A percentile compares a stretch with the other conserved stretches of the same genome.
Conservation (phyloP, 768 basidiomycete genomes). For the Lactifluus subvellereus region DNA sequence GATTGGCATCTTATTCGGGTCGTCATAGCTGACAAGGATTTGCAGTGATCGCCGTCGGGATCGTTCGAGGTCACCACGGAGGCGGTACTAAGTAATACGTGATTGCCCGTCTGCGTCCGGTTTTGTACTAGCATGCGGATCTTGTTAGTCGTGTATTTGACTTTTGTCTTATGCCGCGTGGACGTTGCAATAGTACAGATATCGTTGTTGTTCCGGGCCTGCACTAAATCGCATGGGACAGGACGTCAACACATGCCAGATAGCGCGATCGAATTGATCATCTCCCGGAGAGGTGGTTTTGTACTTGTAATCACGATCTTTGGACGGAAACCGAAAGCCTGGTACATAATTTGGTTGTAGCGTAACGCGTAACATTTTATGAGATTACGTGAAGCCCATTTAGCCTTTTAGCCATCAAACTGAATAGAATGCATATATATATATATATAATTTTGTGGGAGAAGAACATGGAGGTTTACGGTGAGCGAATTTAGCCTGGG, state of each 20-base stretch:
- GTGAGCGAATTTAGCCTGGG: slow-evolving; percentile 12
- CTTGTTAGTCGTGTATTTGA: slow-evolving; percentile 1
- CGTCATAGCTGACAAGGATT: background rate
- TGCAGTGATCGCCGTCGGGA: slow-evolving; percentile 23
- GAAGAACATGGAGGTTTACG: background rate
- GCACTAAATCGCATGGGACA: slow-evolving; percentile 2
- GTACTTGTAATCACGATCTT: slow-evolving; percentile 1
- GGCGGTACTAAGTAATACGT: slow-evolving; percentile 19
- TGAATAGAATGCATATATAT: background rate
- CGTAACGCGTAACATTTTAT: background rate
- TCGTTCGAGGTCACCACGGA: slow-evolving; percentile 24
- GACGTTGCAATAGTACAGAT: background rate
- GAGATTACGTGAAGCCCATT: slow-evolving; percentile 12
- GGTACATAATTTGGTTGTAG: background rate
- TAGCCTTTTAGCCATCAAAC: slow-evolving; percentile 20
- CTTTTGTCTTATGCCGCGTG: background rate
- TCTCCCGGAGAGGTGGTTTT: background rate
- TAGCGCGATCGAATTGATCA: slow-evolving; percentile 14
- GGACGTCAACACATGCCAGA: background rate
- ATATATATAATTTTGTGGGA: background rate
- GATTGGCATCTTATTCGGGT: background rate
- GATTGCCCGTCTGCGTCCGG: background rate
- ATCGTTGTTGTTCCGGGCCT: background rate
- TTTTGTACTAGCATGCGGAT: background rate
- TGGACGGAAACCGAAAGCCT: background rate